Evolutionary conservation across 2,329 filamentous ascomycete species (phyloP), one percentile per base, ranked within the genome.

Genomic region (Scortechinia acanthostroma): DNA sequence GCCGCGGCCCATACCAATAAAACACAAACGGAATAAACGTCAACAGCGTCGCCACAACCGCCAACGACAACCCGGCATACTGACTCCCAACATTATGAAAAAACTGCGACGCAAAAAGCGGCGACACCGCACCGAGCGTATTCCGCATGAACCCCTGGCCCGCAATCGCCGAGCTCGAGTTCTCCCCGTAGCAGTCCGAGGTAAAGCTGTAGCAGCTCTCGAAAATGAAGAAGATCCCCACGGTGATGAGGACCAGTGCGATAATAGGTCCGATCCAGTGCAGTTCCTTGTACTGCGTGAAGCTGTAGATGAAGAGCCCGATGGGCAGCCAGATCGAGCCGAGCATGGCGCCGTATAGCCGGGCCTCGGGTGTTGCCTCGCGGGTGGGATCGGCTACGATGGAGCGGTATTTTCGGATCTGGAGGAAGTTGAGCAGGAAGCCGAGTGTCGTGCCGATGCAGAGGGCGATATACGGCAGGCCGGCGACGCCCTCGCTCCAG

Each of bases 41-140:
- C 37, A 55, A 43, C 2, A 50, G 46, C 0, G 68, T 69, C 1
- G 66, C 71, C 15, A 74, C 58, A 5, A 74, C 48, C 1, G 70
- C 64, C 45, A 76, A 51, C 16, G 75, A 61, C 16, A 76, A 52
- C 6, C 72, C 72, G 1, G 72, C 71, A 45, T 69, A 75, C 53
- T 74, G 70, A 48, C 69, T 73, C 3, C 71, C 71, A 14, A 76
- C 59, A 45, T 74, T 74, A 50, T 71, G 64, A 56, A 76, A 76
- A 56, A 75, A 74, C 42, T 72, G 67, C 22, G 60, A 66, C 13
- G 71, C 71, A 48, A 75, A 75, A 13, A 76, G 54, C 1, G 72
- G 72, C 20, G 71, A 70, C 0, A 75, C 68, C 2, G 71, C 72
- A 37, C 72, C 72, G 1, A 75, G 65, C 0, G 70, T 72, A 50